These are phyloP conservation scores for Claviceps citrina DNA, from an alignment of 2,329 filamentous ascomycete species.

Conservation along the genomic window DNA sequence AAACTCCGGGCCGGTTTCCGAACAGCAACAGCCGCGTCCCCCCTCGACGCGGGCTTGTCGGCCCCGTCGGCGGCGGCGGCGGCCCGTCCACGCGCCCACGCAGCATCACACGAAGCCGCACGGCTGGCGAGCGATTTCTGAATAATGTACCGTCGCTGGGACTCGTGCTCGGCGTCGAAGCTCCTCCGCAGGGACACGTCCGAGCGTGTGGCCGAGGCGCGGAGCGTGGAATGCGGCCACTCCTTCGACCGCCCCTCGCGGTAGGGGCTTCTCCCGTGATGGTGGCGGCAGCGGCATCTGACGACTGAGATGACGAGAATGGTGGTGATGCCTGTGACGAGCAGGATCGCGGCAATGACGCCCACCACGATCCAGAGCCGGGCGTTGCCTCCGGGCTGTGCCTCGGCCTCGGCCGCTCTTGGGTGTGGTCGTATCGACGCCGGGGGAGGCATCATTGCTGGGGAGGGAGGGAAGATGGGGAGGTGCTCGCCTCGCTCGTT, in stretches of 20 bases:
- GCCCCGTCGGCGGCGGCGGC: too few relatives aligned
- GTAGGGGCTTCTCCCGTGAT: neutral
- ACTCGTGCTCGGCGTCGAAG: conserved; percentile 18
- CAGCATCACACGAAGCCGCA: conserved; percentile 10
- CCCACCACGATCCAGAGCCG: conserved; percentile 1
- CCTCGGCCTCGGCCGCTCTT: neutral
- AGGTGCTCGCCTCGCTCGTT: too few relatives aligned
- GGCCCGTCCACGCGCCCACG: too few relatives aligned
- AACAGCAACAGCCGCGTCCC: too few relatives aligned
- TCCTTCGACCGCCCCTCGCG: neutral
- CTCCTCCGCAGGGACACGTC: neutral
- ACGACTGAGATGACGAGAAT: neutral
- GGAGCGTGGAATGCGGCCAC: neutral
- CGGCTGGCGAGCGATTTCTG: conserved; percentile 26
- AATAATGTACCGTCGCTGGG: conserved; percentile 25
- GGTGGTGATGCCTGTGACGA: neutral
- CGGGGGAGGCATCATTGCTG: neutral
- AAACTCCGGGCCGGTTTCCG: too few relatives aligned
- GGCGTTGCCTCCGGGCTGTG: neutral
- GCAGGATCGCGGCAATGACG: neutral
- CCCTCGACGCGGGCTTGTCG: too few relatives aligned
- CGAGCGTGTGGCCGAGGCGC: neutral
- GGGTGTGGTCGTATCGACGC: neutral
- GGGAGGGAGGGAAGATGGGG: too few relatives aligned
- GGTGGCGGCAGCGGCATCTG: neutral